Percentiles rank a stretch among this genome's conserved stretches.
These are phyloP conservation scores for Staphylotrichum longicolle DNA, from an alignment of 495 filamentous ascomycete genomes.

Conservation along the genomic window DNA sequence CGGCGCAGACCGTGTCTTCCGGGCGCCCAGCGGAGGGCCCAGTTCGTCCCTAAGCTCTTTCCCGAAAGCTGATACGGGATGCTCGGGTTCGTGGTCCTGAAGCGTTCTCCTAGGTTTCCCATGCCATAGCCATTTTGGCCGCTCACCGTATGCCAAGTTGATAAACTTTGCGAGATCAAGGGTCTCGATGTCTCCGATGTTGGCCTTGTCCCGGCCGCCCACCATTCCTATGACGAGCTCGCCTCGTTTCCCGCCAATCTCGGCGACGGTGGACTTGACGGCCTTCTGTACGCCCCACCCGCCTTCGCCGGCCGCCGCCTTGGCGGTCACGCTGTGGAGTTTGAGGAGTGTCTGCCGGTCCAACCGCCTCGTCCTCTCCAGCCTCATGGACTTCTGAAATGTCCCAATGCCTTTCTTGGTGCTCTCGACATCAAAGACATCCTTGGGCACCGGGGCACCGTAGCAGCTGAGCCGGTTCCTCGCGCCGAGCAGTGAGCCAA, in stretches of 20 bases:
- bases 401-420: conserved; percentile 78
- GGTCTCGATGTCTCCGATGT: conserved; percentile 90
- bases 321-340: conserved; percentile 78
- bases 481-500: conserved; percentile 86
- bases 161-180: conserved; percentile 82
- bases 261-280: conserved; percentile 91
- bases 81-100: conserved; percentile 48
- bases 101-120: conserved; percentile 69
- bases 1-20: conserved; percentile 48
- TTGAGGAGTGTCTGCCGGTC: conserved; percentile 79
- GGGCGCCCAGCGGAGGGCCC: conserved; percentile 42
- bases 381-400: conserved; percentile 86
- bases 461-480: conserved; percentile 78
- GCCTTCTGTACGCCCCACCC: conserved; percentile 74
- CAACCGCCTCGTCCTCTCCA: conserved; percentile 71
- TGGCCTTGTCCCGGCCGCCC: conserved; percentile 79
- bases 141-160: conserved; percentile 70
- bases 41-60: conserved; percentile 51
- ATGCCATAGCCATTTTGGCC: conserved; percentile 89
- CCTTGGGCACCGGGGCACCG: conserved; percentile 82
- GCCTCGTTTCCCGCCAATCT: conserved; percentile 91
- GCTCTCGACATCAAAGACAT: conserved; percentile 81
- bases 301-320: conserved; percentile 77
- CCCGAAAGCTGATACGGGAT: conserved; percentile 58
- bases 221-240: conserved; percentile 94